Evolutionary conservation across 2,329 filamentous ascomycete species (phyloP).

Genomic region (Aspergillus puulaauensis): DNA sequence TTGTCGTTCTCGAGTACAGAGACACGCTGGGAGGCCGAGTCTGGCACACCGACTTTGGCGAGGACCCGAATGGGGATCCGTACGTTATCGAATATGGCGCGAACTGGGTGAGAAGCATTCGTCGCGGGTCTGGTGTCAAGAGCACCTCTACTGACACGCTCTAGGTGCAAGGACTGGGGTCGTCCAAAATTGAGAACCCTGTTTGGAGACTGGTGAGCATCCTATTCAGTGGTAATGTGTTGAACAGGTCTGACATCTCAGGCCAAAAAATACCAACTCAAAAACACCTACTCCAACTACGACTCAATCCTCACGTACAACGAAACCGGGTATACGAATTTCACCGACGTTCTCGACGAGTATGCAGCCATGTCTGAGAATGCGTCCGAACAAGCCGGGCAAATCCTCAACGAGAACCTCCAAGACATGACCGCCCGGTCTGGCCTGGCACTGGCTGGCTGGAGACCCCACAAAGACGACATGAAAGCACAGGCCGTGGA

Average conservation of each 20-base stretch:
- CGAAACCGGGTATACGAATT: slow-evolving; percentile 56
- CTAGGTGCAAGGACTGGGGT: slow-evolving; percentile 45
- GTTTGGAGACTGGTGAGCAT: slow-evolving; percentile 52
- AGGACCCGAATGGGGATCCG: slow-evolving; percentile 50
- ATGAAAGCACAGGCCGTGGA: slow-evolving; percentile 60
- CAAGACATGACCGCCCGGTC: slow-evolving; percentile 63
- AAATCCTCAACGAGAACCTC: slow-evolving; percentile 57
- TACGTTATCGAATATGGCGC: slow-evolving; percentile 65
- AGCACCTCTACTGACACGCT: neutral
- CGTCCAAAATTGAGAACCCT: slow-evolving; percentile 46
- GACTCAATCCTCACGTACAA: slow-evolving; percentile 61
- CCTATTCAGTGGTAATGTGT: neutral
- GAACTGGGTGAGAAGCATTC: slow-evolving; percentile 55
- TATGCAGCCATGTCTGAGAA: slow-evolving; percentile 49
- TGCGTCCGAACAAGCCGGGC: slow-evolving; percentile 55
- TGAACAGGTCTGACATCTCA: neutral
- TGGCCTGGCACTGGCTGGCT: slow-evolving; percentile 60
- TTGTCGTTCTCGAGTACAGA: slow-evolving; percentile 65
- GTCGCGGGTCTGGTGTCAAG: neutral
- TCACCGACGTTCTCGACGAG: slow-evolving; percentile 49
- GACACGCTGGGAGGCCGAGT: slow-evolving; percentile 63
- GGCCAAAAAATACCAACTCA: slow-evolving; percentile 58
- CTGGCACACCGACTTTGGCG: slow-evolving; percentile 58
- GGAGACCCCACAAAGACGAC: slow-evolving; percentile 57
- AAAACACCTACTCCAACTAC: slow-evolving; percentile 60